Conservation (phyloP, 768 basidiomycete species). For the Mrakia gelida region DNA sequence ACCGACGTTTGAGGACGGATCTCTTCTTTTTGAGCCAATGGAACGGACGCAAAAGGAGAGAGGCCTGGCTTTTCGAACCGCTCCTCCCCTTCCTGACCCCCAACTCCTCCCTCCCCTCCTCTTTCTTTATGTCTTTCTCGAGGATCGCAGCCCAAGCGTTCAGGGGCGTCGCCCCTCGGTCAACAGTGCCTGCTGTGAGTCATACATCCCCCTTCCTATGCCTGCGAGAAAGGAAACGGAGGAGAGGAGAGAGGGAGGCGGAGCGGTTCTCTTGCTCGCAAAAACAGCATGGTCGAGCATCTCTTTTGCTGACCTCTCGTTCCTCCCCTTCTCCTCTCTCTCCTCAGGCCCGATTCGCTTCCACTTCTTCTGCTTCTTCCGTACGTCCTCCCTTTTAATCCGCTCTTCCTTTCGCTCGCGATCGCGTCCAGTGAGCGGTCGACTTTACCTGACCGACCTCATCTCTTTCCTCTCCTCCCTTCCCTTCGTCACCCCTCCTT, state of each 20-base stretch:
- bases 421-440: background rate
- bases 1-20: too few relatives aligned
- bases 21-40: background rate
- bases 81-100: conserved; percentile 41
- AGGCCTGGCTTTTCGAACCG: conserved; percentile 27
- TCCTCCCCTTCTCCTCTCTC: background rate
- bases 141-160: conserved; percentile 29
- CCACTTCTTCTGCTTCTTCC: conserved; percentile 21
- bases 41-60: background rate
- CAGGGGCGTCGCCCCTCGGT: conserved; percentile 20
- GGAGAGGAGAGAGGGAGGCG: background rate
- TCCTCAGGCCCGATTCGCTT: conserved; percentile 28
- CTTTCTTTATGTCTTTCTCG: conserved; percentile 32
- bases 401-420: background rate
- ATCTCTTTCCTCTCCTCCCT: background rate
- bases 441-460: background rate
- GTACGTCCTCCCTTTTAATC: conserved; percentile 14
- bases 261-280: background rate
- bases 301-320: conserved; percentile 2
- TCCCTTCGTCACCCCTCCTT: background rate
- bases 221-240: background rate
- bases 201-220: background rate
- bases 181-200: conserved; percentile 18
- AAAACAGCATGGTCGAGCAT: background rate
- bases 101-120: conserved; percentile 41